A percentile compares a stretch with the other conserved stretches of the same genome.
These are phyloP conservation scores for Cladophialophora yegresii DNA, from an alignment of 2,329 filamentous ascomycete genomes.

Conservation along the genomic window DNA sequence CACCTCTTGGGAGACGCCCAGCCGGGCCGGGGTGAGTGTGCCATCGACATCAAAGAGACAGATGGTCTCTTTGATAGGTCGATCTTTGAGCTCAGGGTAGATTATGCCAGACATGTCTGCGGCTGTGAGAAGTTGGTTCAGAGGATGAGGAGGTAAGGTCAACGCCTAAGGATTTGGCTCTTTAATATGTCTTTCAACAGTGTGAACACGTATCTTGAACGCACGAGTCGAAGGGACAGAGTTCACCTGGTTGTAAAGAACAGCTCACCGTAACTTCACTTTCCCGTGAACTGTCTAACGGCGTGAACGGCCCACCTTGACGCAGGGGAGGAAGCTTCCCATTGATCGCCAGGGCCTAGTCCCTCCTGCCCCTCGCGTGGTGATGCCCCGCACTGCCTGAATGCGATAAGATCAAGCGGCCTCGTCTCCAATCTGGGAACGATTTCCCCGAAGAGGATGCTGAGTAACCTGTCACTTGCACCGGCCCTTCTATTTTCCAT, in stretches of 20 bases:
- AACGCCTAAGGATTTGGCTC: background rate
- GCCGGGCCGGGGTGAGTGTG: slow-evolving; percentile 80
- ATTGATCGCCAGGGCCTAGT: background rate
- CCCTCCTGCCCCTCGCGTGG: background rate
- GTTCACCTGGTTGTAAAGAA: slow-evolving; percentile 4
- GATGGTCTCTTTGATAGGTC: slow-evolving; percentile 89
- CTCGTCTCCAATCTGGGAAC: background rate
- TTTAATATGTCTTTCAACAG: background rate
- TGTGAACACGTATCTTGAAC: background rate
- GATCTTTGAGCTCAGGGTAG: slow-evolving; percentile 76
- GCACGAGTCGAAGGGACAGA: background rate
- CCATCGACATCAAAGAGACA: slow-evolving; percentile 95
- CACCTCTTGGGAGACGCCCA: slow-evolving; percentile 78
- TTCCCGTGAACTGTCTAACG: slow-evolving; percentile 1
- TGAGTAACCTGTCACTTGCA: background rate
- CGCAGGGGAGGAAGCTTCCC: background rate
- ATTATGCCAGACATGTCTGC: slow-evolving; percentile 37
- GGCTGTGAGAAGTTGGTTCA: background rate
- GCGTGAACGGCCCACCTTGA: background rate
- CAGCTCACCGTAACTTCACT: slow-evolving; percentile 19
- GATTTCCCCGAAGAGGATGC: background rate
- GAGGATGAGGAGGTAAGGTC: background rate
- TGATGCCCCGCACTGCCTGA: slow-evolving; percentile 1
- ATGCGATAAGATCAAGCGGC: slow-evolving; percentile 2
- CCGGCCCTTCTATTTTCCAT: background rate